These are phyloP conservation scores for Pleomassaria siparia DNA, from an alignment of 2,329 filamentous ascomycete genomes.

Conservation along the genomic window DNA sequence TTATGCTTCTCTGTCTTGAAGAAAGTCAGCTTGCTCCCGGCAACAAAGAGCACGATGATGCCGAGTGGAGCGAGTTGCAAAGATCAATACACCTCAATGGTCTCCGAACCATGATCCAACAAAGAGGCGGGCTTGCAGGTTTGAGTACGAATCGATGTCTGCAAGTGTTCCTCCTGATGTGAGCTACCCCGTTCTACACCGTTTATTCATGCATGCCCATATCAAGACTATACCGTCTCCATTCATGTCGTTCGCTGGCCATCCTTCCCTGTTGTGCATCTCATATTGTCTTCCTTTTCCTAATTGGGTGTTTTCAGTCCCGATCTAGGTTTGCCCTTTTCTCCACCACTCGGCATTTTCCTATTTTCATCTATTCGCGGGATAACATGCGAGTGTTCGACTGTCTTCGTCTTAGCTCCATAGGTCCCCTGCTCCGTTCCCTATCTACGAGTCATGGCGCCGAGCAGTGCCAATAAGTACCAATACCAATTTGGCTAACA, in stretches of 20 bases:
- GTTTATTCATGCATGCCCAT: slow-evolving; percentile 1
- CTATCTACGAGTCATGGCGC: no score
- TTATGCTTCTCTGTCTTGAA: slow-evolving; percentile 35
- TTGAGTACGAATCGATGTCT: slow-evolving; percentile 30
- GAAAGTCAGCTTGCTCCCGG: slow-evolving; percentile 29
- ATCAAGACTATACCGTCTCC: slow-evolving; percentile 6
- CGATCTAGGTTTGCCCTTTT: neutral
- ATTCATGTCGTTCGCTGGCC: neutral
- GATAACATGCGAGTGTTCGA: no score
- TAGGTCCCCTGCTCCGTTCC: no score
- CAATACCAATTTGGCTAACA: slow-evolving; percentile 13
- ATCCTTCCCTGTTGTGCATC: slow-evolving; percentile 1
- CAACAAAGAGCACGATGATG: slow-evolving; percentile 13
- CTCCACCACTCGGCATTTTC: neutral
- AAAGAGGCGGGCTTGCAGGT: slow-evolving; percentile 34
- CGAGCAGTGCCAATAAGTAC: no score
- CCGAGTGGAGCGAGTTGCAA: slow-evolving; percentile 22
- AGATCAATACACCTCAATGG: slow-evolving; percentile 32
- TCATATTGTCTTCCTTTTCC: neutral
- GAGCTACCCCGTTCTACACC: slow-evolving; percentile 14
- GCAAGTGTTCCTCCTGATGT: slow-evolving; percentile 37
- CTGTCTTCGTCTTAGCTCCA: no score
- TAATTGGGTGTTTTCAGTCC: neutral
- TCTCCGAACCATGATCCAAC: slow-evolving; percentile 34
- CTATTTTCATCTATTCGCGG: no score